Conservation (phyloP, 1,284 basidiomycete genomes). For the Cryptococcus sp. region DNA sequence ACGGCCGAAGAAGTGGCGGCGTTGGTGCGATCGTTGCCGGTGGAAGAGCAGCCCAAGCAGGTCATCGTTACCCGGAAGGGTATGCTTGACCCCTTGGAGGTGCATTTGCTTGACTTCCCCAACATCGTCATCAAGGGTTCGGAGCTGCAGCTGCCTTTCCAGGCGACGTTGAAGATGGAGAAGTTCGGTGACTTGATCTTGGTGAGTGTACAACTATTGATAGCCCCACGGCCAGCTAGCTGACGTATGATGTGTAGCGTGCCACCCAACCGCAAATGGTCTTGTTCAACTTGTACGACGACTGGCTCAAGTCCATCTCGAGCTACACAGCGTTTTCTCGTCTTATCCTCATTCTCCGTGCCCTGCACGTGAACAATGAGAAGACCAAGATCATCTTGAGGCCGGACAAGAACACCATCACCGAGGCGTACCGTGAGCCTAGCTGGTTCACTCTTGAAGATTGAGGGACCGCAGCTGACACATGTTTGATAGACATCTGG, state of each 20-base stretch:
- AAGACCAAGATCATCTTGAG: slow-evolving; percentile 95
- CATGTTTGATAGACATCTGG: slow-evolving; percentile 69
- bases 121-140: slow-evolving; percentile 99
- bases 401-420: slow-evolving; percentile 90
- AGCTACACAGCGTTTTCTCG: slow-evolving; percentile 99
- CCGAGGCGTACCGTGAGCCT: slow-evolving; percentile 74
- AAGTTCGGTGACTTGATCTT: slow-evolving; percentile 98
- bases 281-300: slow-evolving; percentile 96
- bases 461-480: slow-evolving; percentile 12
- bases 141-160: slow-evolving; percentile 97
- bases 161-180: slow-evolving; percentile 99
- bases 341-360: slow-evolving; percentile 89
- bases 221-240: not conserved
- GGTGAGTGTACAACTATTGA: slow-evolving; percentile 17
- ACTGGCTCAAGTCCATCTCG: slow-evolving; percentile 98
- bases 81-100: slow-evolving; percentile 98
- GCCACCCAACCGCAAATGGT: slow-evolving; percentile 99
- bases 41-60: slow-evolving; percentile 99
- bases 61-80: slow-evolving; percentile 99
- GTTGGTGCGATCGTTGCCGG: slow-evolving; percentile 90
- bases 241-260: slow-evolving; percentile 54
- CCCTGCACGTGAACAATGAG: slow-evolving; percentile 98
- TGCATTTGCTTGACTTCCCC: slow-evolving; percentile 98
- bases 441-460: not conserved
- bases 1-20: slow-evolving; percentile 99